Evolutionary conservation across 108 stramenopile species (phyloP).

Genomic region (Cyclostephanos tholiformis): DNA sequence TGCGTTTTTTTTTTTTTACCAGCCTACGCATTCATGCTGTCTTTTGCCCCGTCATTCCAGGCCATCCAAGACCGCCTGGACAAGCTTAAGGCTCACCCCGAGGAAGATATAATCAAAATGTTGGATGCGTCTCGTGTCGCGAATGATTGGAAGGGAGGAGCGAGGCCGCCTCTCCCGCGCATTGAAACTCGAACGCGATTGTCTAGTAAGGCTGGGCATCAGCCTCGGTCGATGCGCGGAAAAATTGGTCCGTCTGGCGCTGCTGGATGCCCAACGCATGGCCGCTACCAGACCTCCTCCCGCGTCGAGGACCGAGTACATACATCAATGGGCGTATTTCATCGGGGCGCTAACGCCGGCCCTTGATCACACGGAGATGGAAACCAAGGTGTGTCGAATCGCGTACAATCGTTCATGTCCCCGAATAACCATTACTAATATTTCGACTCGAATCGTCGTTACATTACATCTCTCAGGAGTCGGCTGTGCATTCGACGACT

Average conservation of each 20-base stretch:
- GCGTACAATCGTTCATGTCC: too few relatives aligned
- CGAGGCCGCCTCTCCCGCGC: slow-evolving; percentile 3
- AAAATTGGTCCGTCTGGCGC: slow-evolving; percentile 36
- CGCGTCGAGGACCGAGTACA: background rate
- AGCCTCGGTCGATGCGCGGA: slow-evolving; percentile 32
- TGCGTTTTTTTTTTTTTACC: background rate
- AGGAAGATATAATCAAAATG: slow-evolving; percentile 40
- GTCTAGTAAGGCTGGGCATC: slow-evolving; percentile 20
- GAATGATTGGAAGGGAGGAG: slow-evolving; percentile 1
- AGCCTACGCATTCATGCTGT: background rate
- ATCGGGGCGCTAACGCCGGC: slow-evolving; percentile 33
- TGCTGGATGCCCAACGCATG: slow-evolving; percentile 38
- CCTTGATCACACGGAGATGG: slow-evolving; percentile 42
- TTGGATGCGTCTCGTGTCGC: slow-evolving; percentile 24
- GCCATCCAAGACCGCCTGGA: slow-evolving; percentile 34
- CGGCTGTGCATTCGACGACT: slow-evolving; percentile 1
- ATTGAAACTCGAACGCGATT: slow-evolving; percentile 30
- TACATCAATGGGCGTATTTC: slow-evolving; percentile 36
- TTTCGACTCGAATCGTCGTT: background rate
- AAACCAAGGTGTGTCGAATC: slow-evolving; percentile 19
- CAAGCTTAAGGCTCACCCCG: slow-evolving; percentile 30
- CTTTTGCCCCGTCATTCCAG: background rate
- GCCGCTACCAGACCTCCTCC: background rate
- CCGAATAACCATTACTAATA: too few relatives aligned
- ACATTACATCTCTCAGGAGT: slow-evolving; percentile 6